These are phyloP conservation scores for Annulohypoxylon bovei DNA, from an alignment of 495 filamentous ascomycete species.

Conservation along the genomic window DNA sequence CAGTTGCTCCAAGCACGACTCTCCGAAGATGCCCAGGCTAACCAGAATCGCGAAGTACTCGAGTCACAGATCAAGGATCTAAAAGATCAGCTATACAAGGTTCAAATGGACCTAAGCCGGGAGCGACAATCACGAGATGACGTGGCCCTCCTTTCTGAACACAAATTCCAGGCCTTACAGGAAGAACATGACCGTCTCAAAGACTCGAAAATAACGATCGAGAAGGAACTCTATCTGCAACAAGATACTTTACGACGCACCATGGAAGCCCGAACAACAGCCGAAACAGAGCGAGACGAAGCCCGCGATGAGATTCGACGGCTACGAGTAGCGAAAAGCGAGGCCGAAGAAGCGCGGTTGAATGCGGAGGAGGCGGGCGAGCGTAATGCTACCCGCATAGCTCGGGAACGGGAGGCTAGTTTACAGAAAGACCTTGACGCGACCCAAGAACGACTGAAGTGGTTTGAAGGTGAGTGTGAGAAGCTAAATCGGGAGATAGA, in stretches of 20 bases:
- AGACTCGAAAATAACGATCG: conserved; percentile 94
- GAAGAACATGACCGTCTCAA: conserved; percentile 89
- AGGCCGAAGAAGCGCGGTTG: conserved; percentile 84
- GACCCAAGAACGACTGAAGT: conserved; percentile 73
- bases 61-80: conserved; percentile 89
- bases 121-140: conserved; percentile 97
- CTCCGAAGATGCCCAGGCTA: conserved; percentile 87
- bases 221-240: conserved; percentile 98
- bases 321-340: conserved; percentile 81
- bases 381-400: conserved; percentile 77
- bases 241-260: conserved; percentile 92
- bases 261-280: conserved; percentile 77
- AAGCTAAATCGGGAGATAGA: conserved; percentile 80
- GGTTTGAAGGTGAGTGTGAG: conserved; percentile 78
- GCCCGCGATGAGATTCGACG: conserved; percentile 84
- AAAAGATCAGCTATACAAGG: conserved; percentile 82
- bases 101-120: conserved; percentile 87
- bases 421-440: conserved; percentile 81
- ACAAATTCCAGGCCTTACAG: conserved; percentile 82
- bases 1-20: conserved; percentile 85
- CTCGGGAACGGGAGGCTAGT: conserved; percentile 82
- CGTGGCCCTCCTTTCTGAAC: conserved; percentile 88
- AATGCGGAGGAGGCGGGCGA: conserved; percentile 85
- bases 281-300: conserved; percentile 88
- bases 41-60: conserved; percentile 83